Evolutionary conservation across 164 flowering plant genomes (phyloP).

Genomic region (Vitis rupestris): DNA sequence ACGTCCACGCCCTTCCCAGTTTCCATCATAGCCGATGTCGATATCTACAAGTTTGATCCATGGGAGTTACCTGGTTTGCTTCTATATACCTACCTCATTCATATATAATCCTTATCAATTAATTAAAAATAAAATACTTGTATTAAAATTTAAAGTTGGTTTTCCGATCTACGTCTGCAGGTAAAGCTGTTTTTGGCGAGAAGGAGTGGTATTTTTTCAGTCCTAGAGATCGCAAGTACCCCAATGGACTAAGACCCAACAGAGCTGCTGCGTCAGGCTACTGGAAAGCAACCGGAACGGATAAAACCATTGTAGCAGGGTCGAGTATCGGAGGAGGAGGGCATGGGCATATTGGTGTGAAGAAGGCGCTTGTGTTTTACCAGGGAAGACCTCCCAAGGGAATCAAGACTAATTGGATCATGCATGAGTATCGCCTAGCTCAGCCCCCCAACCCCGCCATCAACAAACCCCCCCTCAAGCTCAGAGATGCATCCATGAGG

Average conservation of each 20-base stretch:
- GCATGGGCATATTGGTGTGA: constrained; percentile 39
- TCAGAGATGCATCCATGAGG: constrained; percentile 31
- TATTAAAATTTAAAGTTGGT: neutral
- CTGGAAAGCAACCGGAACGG: constrained; percentile 67
- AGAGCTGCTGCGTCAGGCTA: constrained; percentile 54
- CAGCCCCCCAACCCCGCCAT: constrained; percentile 5
- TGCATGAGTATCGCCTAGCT: constrained; percentile 57
- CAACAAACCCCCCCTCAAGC: constrained; percentile 7
- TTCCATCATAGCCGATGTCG: constrained; percentile 44
- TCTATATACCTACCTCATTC: neutral
- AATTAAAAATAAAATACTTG: neutral
- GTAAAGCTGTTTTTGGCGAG: constrained; percentile 45
- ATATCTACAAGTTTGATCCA: constrained; percentile 55
- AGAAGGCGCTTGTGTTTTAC: constrained; percentile 60
- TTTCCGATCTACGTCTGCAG: constrained; percentile 17
- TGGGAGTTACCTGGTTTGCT: constrained; percentile 48
- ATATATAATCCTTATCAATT: neutral
- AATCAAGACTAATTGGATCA: constrained; percentile 52
- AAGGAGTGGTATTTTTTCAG: constrained; percentile 63
- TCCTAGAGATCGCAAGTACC: constrained; percentile 59
- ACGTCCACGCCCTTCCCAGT: constrained; percentile 34
- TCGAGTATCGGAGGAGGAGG: neutral
- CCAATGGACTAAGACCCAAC: constrained; percentile 59
- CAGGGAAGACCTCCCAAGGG: constrained; percentile 57
- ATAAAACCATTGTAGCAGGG: constrained; percentile 29